A percentile compares a stretch with the other conserved stretches of the same genome.
These are phyloP conservation scores for Solanum neorickii DNA, from an alignment of 257 asterid species.

Conservation along the genomic window DNA sequence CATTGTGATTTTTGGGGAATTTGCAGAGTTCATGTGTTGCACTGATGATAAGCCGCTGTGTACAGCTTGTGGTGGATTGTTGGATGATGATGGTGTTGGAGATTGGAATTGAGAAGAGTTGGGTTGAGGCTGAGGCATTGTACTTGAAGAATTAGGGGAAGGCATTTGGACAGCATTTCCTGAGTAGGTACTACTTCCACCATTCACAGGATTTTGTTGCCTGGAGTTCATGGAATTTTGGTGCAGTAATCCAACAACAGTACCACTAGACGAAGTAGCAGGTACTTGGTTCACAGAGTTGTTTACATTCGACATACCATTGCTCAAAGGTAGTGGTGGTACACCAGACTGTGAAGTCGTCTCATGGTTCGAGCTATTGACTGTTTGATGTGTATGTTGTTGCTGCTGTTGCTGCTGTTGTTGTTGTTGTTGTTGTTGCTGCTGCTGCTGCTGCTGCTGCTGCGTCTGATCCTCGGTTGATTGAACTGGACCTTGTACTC, in stretches of 20 bases:
- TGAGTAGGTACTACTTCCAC: conserved; percentile 34
- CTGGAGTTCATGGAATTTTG: conserved; percentile 76
- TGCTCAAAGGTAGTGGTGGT: conserved; percentile 38
- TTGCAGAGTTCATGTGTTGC: conserved; percentile 27
- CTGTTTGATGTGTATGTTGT: conserved; percentile 34
- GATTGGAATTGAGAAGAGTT: conserved; percentile 57
- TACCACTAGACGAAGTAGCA: conserved; percentile 28
- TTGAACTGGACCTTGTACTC: conserved; percentile 52
- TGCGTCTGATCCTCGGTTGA: conserved; percentile 39
- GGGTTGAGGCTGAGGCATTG: conserved; percentile 41
- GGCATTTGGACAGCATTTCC: conserved; percentile 53
- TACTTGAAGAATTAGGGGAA: conserved; percentile 57
- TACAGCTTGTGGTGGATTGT: conserved; percentile 41
- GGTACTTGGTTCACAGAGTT: conserved; percentile 29
- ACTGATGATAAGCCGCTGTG: conserved; percentile 36
- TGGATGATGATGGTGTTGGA: conserved; percentile 61
- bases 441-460: conserved; percentile 15
- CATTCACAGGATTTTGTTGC: conserved; percentile 34
- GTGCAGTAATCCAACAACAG: conserved; percentile 46
- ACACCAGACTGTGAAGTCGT: conserved; percentile 30
- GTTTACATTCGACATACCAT: conserved; percentile 36
- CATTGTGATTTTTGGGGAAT: conserved; percentile 50
- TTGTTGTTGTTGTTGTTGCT: conserved; percentile 9
- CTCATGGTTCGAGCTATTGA: conserved; percentile 42
- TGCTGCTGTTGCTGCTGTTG: conserved; percentile 21